These are phyloP conservation scores for Phytophthora kernoviae DNA, from an alignment of 352 stramenopile genomes.

Conservation along the genomic window DNA sequence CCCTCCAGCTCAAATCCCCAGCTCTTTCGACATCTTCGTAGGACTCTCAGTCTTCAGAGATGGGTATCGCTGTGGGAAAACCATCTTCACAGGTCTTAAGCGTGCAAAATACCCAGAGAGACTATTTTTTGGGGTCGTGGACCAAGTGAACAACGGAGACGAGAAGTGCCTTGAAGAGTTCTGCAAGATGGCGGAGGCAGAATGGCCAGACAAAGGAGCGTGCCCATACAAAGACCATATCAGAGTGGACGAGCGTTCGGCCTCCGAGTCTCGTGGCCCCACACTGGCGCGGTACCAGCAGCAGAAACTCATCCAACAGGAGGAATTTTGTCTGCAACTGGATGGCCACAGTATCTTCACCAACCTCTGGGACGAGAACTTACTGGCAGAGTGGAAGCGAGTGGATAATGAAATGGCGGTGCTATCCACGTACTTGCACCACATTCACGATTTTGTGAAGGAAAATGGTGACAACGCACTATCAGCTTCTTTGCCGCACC, in stretches of 20 bases:
- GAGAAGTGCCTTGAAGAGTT: constrained; percentile 75
- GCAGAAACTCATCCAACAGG: constrained; percentile 72
- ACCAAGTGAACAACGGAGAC: constrained; percentile 81
- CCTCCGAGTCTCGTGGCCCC: constrained; percentile 75
- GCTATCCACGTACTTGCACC: constrained; percentile 81
- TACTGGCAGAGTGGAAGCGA: constrained; percentile 75
- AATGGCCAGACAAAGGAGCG: constrained; percentile 65
- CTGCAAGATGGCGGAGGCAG: constrained; percentile 70
- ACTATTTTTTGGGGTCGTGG: constrained; percentile 82
- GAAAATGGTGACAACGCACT: constrained; percentile 79
- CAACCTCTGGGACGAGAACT: constrained; percentile 79
- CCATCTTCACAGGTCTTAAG: constrained; percentile 79
- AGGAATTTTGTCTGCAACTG: constrained; percentile 88
- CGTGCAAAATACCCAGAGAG: constrained; percentile 70
- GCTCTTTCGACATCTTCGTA: constrained; percentile 69
- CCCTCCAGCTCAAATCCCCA: constrained; percentile 55
- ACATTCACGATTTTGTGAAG: constrained; percentile 83
- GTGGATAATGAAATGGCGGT: constrained; percentile 87
- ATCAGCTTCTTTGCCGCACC: constrained; percentile 62
- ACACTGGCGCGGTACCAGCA: constrained; percentile 83
- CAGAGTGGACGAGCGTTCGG: constrained; percentile 64
- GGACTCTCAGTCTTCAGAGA: constrained; percentile 86
- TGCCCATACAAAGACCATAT: constrained; percentile 81
- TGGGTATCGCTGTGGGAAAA: constrained; percentile 80
- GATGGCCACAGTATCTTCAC: constrained; percentile 89